Base-by-base conservation (phyloP, 2,329 filamentous ascomycete species). In the Alternaria burnsii region DNA sequence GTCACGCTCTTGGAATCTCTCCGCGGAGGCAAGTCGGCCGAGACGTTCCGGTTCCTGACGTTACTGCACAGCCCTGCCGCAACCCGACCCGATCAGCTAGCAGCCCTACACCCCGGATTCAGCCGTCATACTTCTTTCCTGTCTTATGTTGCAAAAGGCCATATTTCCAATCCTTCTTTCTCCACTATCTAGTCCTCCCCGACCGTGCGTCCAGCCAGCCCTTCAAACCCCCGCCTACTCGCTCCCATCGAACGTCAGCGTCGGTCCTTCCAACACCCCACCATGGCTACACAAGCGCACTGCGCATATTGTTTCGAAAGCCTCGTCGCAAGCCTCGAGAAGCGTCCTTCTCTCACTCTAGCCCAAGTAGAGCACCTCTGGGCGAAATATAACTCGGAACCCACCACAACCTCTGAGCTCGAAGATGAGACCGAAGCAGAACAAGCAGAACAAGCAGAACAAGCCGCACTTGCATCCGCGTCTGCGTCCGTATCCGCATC, bases 281-380 rank as follows among this genome's bases (percentile, higher is more conserved):
- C 44, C 55, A 98, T 98, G 94, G 94, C 95, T 50, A 90, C 91
- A 58, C 81, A 87, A 71, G 90, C 89, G 61, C 94, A 98, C 80
- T 97, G 94, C 80, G 88, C 94, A 73, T 94, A 90, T 80, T 97
- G 94, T 83, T 98, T 99, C 84, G 95, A 99, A 81, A 85, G 85
- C 41, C 88, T 99, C 38, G 85, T 88, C 51, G 90, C 94, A 55
- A 87, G 88, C 62, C 91, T 97, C 68, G 87, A 92, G 68, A 82
- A 86, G 65, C 89, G 90, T 63, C 84, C 89, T 59, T 82, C 91
- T 11, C 83, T 93, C 70, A 84, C 83, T 50, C 87, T 98, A 24
- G 78, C 83, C 43, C 84, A 90, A 65, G 85, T 97, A 61, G 87
- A 94, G 80, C 82, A 87, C 18, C 87, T 90, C 8, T 97, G 87